Evolutionary conservation across 495 filamentous ascomycete genomes (phyloP), one percentile per base, ranked within the genome.

Genomic region (Aspergillus avenaceus): DNA sequence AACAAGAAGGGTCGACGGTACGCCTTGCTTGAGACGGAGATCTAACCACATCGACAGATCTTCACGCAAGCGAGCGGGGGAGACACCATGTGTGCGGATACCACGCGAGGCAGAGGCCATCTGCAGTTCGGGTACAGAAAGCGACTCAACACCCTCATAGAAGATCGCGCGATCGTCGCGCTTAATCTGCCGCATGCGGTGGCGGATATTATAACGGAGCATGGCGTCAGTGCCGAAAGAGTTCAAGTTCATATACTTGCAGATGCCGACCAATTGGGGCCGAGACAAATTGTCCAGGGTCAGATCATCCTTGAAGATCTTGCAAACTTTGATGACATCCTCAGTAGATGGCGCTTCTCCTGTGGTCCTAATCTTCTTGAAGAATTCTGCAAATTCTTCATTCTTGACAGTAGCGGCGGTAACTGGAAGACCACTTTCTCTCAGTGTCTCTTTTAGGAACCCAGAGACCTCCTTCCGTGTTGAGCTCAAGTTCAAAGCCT

Each of bases 141-240:
- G 84, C 28, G 84, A 90, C 45, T 95, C 88, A 19, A 99, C 87
- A 13, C 95, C 93, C 70, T 99, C 93, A 65, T 85, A 96, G 64
- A 82, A 86, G 63, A 99, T 99, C 22, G 92, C 93, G 31, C 84
- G 84, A 71, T 99, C 93, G 58, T 99, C 93, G 36, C 90, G 82
- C 82, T 99, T 99, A 76, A 97, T 97, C 67, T 99, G 93, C 43
- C 92, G 85, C 95, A 99, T 97, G 43, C 91, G 85, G 73, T 96
- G 90, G 16, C 93, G 90, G 60, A 99, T 85, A 62, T 93, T 91
- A 72, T 97, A 99, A n/a, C 93, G 86, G 34, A 99, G 84, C 83
- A 97, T 91, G 60, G 86, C 84, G 66, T 99, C 93, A 16, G 95
- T 96, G 52, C 93, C 93, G 63, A 99, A 96, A 5, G 88, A 89